These are phyloP conservation scores for Trichoderma atrobrunneum DNA, from an alignment of 2,329 filamentous ascomycete genomes.

Conservation along the genomic window DNA sequence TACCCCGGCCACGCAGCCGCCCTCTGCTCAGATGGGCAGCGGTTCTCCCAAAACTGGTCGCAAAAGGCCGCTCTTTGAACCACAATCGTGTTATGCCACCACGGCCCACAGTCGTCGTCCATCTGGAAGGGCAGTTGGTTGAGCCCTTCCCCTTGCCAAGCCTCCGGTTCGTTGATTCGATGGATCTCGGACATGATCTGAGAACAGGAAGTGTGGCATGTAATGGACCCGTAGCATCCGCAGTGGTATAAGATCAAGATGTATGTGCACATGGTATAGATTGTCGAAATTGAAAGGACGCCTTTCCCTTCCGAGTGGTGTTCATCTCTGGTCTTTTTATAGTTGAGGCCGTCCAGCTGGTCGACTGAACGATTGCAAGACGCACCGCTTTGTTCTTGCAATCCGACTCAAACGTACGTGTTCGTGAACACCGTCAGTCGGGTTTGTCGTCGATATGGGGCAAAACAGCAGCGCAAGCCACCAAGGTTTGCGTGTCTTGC, in stretches of 20 bases:
- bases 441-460: background rate
- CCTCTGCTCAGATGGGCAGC: slow-evolving; percentile 5
- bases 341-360: background rate
- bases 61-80: slow-evolving; percentile 12
- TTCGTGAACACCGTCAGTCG: background rate
- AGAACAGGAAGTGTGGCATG: slow-evolving; percentile 26
- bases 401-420: background rate
- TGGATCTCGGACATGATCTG: slow-evolving; percentile 27
- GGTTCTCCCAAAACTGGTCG: slow-evolving; percentile 9
- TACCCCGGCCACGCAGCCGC: background rate
- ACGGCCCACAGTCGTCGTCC: slow-evolving; percentile 26
- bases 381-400: background rate
- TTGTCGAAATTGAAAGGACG: background rate
- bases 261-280: slow-evolving; percentile 30
- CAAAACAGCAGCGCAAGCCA: background rate
- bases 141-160: slow-evolving; percentile 26
- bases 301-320: background rate
- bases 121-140: slow-evolving; percentile 28
- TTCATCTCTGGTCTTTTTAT: background rate
- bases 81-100: slow-evolving; percentile 23
- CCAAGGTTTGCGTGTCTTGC: background rate
- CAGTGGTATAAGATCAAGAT: slow-evolving; percentile 28
- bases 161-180: slow-evolving; percentile 29
- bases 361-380: background rate
- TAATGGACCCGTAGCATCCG: slow-evolving; percentile 28